Percentiles rank a stretch among this genome's conserved stretches.
Evolutionary conservation across 192 early-diverging fungal genomes (phyloP).

Genomic region (Chytriomyces hyalinus): DNA sequence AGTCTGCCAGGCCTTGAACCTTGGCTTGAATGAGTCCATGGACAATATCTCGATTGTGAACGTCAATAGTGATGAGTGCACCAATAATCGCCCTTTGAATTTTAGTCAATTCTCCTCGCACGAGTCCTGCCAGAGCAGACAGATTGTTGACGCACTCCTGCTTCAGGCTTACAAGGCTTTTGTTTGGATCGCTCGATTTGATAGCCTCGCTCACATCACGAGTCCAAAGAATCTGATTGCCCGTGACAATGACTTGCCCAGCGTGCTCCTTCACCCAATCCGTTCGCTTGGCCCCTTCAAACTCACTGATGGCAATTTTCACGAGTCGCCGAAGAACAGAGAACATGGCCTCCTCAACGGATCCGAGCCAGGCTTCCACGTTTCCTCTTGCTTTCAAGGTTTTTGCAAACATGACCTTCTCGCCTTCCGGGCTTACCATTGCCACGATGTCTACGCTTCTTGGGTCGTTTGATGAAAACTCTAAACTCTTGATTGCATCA

Average conservation of each 20-base stretch:
- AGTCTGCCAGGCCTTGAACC: conserved; percentile 55
- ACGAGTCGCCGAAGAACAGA: conserved; percentile 53
- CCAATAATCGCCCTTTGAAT: conserved; percentile 64
- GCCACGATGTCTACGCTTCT: conserved; percentile 64
- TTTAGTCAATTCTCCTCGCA: conserved; percentile 63
- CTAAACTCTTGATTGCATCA: conserved; percentile 65
- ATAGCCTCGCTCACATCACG: conserved; percentile 58
- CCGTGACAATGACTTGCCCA: conserved; percentile 63
- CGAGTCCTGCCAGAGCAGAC: conserved; percentile 57
- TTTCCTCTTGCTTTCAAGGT: conserved; percentile 69
- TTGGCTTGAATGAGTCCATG: conserved; percentile 50
- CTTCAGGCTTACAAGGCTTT: conserved; percentile 47
- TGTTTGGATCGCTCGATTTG: conserved; percentile 48
- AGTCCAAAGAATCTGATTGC: conserved; percentile 63
- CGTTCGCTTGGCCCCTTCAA: conserved; percentile 51
- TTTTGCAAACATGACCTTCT: conserved; percentile 61
- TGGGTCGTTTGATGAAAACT: conserved; percentile 60
- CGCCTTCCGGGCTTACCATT: conserved; percentile 65
- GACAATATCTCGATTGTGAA: conserved; percentile 67
- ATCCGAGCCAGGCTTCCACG: conserved; percentile 68
- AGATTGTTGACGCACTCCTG: conserved; percentile 54
- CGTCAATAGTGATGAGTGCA: conserved; percentile 67
- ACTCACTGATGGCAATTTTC: conserved; percentile 61
- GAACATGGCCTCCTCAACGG: conserved; percentile 67
- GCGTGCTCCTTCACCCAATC: conserved; percentile 67